Conservation (phyloP, 352 stramenopile genomes). For the Globisporangium iwayamae region DNA sequence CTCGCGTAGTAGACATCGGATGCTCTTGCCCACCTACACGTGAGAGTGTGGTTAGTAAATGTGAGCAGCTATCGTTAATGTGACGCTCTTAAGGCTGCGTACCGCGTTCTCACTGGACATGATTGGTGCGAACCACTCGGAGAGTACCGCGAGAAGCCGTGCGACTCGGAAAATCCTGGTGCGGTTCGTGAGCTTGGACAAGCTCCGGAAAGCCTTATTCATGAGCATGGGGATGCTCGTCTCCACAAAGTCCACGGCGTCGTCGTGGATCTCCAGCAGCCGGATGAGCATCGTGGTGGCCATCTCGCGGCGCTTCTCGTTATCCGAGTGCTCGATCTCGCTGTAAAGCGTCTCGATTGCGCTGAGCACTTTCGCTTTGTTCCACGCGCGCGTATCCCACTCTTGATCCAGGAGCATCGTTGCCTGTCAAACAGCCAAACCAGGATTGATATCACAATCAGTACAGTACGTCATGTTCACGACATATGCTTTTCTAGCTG, state of each 20-base stretch:
- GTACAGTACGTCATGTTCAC: not conserved
- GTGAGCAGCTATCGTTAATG: not conserved
- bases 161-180: slow-evolving; percentile 52
- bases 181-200: slow-evolving; percentile 54
- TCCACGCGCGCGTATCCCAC: slow-evolving; percentile 77
- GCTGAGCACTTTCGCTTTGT: slow-evolving; percentile 47
- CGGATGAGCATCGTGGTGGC: slow-evolving; percentile 69
- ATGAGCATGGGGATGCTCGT: slow-evolving; percentile 62
- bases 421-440: slow-evolving; percentile 29
- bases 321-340: slow-evolving; percentile 48
- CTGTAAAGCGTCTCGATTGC: slow-evolving; percentile 68
- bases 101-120: slow-evolving; percentile 66
- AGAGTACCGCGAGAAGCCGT: slow-evolving; percentile 46
- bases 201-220: slow-evolving; percentile 69
- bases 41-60: not conserved
- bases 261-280: slow-evolving; percentile 64
- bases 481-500: not conserved
- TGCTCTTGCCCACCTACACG: slow-evolving; percentile 31
- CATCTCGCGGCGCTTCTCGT: slow-evolving; percentile 41
- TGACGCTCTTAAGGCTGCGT: not conserved
- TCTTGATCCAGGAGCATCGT: slow-evolving; percentile 78
- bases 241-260: slow-evolving; percentile 60
- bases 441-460: not conserved
- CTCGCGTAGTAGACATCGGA: slow-evolving; percentile 52
- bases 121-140: slow-evolving; percentile 57